Conservation (phyloP, 163 green algal species). For the Chloroidium sp. region DNA sequence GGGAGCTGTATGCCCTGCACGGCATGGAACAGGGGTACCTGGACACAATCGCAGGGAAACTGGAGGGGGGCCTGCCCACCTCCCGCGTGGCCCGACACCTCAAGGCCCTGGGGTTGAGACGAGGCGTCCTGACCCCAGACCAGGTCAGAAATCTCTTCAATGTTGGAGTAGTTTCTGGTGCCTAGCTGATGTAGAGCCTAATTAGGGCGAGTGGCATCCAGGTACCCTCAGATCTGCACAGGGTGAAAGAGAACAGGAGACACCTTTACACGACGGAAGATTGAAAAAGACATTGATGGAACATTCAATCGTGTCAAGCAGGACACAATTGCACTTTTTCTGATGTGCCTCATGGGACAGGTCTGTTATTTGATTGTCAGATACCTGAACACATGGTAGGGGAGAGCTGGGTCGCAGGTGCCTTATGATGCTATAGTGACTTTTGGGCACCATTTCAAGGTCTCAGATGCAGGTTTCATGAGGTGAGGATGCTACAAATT, state of each 20-base stretch:
- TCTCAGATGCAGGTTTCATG: not conserved
- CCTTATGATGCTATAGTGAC: not conserved
- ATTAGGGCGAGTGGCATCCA: not conserved
- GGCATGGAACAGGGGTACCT: conserved; percentile 14
- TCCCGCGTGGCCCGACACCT: conserved; percentile 31
- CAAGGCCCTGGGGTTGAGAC: conserved; percentile 34
- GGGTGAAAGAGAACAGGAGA: too few species aligned
- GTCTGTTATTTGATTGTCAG: too few species aligned
- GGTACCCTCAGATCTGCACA: too few species aligned
- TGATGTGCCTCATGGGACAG: too few species aligned
- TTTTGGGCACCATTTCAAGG: not conserved
- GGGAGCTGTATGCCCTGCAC: conserved; percentile 13
- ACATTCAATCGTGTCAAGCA: too few species aligned
- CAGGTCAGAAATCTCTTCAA: not conserved
- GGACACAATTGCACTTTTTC: too few species aligned
- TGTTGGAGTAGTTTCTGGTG: not conserved
- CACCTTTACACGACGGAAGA: too few species aligned
- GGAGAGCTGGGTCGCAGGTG: too few species aligned
- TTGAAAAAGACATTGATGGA: too few species aligned
- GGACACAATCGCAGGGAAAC: conserved; percentile 15
- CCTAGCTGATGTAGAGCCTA: not conserved
- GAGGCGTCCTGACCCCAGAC: conserved; percentile 34
- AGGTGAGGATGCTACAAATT: not conserved
- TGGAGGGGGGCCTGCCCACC: conserved; percentile 25
- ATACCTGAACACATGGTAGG: too few species aligned